Base-by-base conservation (phyloP, 108 stramenopile species). In the Skeletonema costatum region DNA sequence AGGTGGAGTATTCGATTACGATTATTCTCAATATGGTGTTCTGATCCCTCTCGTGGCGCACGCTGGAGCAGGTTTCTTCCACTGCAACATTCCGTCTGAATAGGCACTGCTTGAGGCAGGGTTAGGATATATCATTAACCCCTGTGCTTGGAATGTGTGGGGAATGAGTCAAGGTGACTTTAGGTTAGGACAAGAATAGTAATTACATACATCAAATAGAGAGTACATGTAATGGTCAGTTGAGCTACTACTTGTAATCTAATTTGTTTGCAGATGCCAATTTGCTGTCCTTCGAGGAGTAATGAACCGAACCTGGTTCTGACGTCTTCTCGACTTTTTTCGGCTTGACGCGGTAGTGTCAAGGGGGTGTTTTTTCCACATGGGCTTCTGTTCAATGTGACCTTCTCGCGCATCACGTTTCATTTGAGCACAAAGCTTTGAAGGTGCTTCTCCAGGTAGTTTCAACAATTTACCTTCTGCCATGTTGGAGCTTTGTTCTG, bases 391-490 rank as follows among this genome's bases (percentile, higher is more conserved):
- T 30, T 71, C 21, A 64, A 94, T 91, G 68, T 85, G 85, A 13
- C 87, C 62, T 73, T 88, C 89, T 21, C 81, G 72, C 12, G 70
- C 70, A 71, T 92, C 85, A 19, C 75, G 53, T 11, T 68, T 42
- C 68, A 87, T 71, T 25, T 80, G 74, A 14, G 61, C 42, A 42
- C 72, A 74, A 73, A 92, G 69, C 29, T 77, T 78, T 60, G 69
- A 68, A 14, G 94, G 91, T 16, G 79, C 80, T 81, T 95, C 94
- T 30, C 78, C 85, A 5, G 94, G 94, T 38, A 95, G 68, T 50
- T 89, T 87, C 32, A 92, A 71, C 64, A 92, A 66, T 59, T 82
- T 87, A 14, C 74, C 38, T 48, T 75, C 71, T 31, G 89, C 86
- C 51, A 90, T 89, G 16, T 68, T 84, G 17, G 68, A 32, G 12